phyloP scores from a whole-genome alignment of 345 rosid species.

The Ricinus communis region DNA sequence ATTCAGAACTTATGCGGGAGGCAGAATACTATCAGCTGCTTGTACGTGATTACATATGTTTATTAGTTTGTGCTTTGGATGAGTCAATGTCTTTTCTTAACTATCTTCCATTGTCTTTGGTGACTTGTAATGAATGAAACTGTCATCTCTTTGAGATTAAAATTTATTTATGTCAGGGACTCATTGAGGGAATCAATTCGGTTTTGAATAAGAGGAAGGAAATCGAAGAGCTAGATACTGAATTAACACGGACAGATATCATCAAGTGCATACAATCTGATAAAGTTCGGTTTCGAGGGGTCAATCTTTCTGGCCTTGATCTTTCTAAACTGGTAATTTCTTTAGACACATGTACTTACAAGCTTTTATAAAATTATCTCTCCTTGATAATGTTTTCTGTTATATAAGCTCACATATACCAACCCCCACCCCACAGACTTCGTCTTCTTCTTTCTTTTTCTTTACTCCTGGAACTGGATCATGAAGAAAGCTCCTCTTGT shows the following conservation, averaged over 20 bases:
- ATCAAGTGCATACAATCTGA: conserved; percentile 87
- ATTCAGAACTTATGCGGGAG: conserved; percentile 72
- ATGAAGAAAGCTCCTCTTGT: background rate
- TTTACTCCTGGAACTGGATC: background rate
- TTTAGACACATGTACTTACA: conserved; percentile 18
- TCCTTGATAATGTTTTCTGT: no score
- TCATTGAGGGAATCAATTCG: conserved; percentile 54
- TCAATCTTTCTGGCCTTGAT: conserved; percentile 87
- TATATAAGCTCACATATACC: no score
- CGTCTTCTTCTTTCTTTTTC: no score
- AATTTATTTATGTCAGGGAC: conserved; percentile 48
- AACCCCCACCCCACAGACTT: no score
- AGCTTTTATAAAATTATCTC: background rate
- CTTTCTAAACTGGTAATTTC: conserved; percentile 84
- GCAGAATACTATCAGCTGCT: conserved; percentile 86
- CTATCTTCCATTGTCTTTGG: background rate
- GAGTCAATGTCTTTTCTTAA: background rate
- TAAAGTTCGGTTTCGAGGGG: conserved; percentile 73
- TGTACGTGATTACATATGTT: conserved; percentile 40
- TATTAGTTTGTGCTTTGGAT: background rate
- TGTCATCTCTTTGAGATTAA: background rate
- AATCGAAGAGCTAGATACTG: conserved; percentile 53
- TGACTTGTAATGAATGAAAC: background rate
- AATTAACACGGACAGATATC: conserved; percentile 74
- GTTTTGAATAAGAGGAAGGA: conserved; percentile 51